Evolutionary conservation across 768 basidiomycete genomes (phyloP), one percentile per base, ranked within the genome.

Genomic region (Clitopilus hobsonii): DNA sequence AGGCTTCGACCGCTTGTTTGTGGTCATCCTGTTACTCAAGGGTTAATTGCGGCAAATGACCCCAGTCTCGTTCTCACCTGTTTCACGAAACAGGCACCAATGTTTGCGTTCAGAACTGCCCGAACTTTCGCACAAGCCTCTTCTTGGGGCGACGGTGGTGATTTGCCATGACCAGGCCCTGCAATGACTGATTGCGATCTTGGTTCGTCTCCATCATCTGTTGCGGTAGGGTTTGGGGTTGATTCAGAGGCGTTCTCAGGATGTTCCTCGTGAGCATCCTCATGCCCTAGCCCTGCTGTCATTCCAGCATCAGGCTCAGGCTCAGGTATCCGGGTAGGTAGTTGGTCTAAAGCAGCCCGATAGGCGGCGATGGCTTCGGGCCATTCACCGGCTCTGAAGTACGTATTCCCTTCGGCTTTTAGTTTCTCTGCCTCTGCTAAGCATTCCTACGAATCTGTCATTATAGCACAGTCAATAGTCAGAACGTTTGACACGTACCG

Each of bases 11-110:
- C 1, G 85, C 91, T 56, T 87, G 83, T 65, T 88, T 86, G 67
- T 93, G 80, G 45, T 93, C 86, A 32, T 79, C 84, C 91, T 94
- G n/a, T n/a, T n/a, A n/a, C n/a, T n/a, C n/a, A n/a, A n/a, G n/a
- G n/a, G n/a, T n/a, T n/a, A n/a, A n/a, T n/a, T n/a, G n/a, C n/a
- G n/a, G n/a, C n/a, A n/a, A n/a, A n/a, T n/a, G n/a, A n/a, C n/a
- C n/a, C 7, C 38, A 41, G 7, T 13, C 18, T 20, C 1, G n/a
- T 54, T 62, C 85, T 64, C 62, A 91, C 93, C 69, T 91, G 69
- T 63, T 91, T 91, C 5, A 90, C 77, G 65, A 85, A 76, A 62
- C 93, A 95, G 51, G 94, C 94, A 0, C 80, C 94, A 32, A 96
- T 84, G 65, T 98, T 98, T n/a, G 89, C 86, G 65, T 89, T 81